Evolutionary conservation across 2,329 filamentous ascomycete genomes (phyloP), one percentile per base, ranked within the genome.

Genomic region (Pseudocercospora macadamiae): DNA sequence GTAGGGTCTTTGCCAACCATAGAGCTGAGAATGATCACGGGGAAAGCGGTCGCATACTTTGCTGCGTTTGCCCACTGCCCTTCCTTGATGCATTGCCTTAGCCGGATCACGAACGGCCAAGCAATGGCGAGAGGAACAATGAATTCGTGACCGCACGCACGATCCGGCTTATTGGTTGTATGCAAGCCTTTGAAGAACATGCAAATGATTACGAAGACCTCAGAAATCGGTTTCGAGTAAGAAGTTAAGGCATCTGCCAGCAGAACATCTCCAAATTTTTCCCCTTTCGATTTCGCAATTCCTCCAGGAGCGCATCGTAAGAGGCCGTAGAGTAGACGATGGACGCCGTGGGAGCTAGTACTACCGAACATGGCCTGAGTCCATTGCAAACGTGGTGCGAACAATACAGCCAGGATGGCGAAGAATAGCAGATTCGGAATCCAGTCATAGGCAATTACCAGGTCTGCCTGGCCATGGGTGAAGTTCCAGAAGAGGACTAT

Each of bases 1-100:
- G 59, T 61, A 10, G 59, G 51, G 28, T 63, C 57, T 32, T 55
- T 64, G 14, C 64, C 57, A 44, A 59, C 59, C 53, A 66, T 59
- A 4, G 64, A 64, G 47, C 64, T 65, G 54, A 96, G 81, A 39
- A 93, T 81, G 67, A 97, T 90, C 55, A 97, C 93, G 2, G 95
- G 95, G 70, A 97, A 96, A 0, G 93, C 91, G 8, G 87, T 92
- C n/a, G 89, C 85, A 76, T 99, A 99, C 76, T 99, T 99, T 68
- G 91, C 78, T 8, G 93, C 93, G 81, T 99, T 99, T 73, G 91
- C 92, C 26, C 97, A 53, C 59, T 72, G 70, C 73, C 93, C 96
- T 74, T 97, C 95, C 62, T 89, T 96, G 63, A 97, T 75, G 75
- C 95, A 99, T 77, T 99, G 95, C 48, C 93, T 84, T 36, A 99